Evolutionary conservation across 768 basidiomycete genomes (phyloP), one percentile per base, ranked within the genome.

Genomic region (Trametes gibbosa): DNA sequence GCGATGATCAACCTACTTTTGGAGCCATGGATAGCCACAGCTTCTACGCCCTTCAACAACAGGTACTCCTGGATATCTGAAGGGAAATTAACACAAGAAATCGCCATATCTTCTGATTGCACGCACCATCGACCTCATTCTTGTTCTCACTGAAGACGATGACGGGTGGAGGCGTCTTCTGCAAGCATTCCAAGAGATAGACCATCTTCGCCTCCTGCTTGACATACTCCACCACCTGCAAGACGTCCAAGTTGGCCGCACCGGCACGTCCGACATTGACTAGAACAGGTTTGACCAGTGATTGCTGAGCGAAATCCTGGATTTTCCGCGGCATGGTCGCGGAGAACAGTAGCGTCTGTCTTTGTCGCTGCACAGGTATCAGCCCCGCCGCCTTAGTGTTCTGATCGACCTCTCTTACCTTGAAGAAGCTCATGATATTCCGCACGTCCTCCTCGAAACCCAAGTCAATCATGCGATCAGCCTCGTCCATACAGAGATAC

Each of bases 151-250:
- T 94, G 73, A 99, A 99, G 57, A 98, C 84, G 73, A 98, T 97
- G 49, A 96, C 95, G 1, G 97, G 97, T 7, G 97, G 97, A 0
- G 97, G 89, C 0, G 97, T 99, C 77, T 98, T 99, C 71, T 98
- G 97, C 61, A 99, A 74, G 72, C 95, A 98, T 73, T 99, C 97
- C 47, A 99, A 79, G 16, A 98, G 81, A 73, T 98, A 99, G 1
- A 99, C 95, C 97, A 98, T 98, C 75, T 99, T 99, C 0, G 97
- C 97, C 74, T 98, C 97, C 70, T 97, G 95, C 75, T 99, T 99
- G 66, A 99, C 97, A 66, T 97, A 98, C 76, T 99, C 97, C 21
- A 98, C 92, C 29, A 98, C 90, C 69, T 95, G 94, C 27, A 98
- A 80, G 2, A 99, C 94, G 69, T 98, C 96, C 72, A 99, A 74